Evolutionary conservation across 345 rosid genomes (phyloP).

Genomic region (Citrus sp.): DNA sequence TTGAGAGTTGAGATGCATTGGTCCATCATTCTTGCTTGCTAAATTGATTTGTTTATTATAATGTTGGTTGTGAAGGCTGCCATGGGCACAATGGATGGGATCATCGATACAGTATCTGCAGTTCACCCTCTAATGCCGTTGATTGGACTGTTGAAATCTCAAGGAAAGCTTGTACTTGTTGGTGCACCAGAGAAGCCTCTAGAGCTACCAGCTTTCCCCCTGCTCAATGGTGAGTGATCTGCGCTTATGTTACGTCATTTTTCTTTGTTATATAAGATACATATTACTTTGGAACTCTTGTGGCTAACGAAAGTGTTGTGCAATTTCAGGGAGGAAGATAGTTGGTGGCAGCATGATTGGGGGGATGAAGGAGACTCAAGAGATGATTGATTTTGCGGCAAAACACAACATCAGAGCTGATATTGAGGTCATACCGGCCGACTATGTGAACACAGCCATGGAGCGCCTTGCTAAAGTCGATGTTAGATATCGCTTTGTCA

Average conservation of each 20-base stretch:
- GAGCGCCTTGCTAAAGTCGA: slow-evolving; percentile 43
- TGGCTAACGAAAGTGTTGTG: neutral
- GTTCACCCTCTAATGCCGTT: slow-evolving; percentile 23
- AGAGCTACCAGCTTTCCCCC: slow-evolving; percentile 25
- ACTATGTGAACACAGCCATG: slow-evolving; percentile 50
- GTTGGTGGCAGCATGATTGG: slow-evolving; percentile 45
- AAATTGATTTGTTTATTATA: neutral
- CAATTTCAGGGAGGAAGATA: slow-evolving; percentile 41
- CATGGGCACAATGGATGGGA: slow-evolving; percentile 38
- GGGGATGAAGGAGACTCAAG: slow-evolving; percentile 52
- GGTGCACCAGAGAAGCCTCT: slow-evolving; percentile 34
- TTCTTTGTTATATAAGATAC: neutral
- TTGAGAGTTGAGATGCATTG: neutral
- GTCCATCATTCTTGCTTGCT: neutral
- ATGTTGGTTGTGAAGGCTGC: slow-evolving; percentile 23
- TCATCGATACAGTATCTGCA: slow-evolving; percentile 49
- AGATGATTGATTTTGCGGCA: slow-evolving; percentile 57
- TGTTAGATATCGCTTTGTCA: slow-evolving; percentile 57
- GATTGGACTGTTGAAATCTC: slow-evolving; percentile 24
- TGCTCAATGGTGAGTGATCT: slow-evolving; percentile 17
- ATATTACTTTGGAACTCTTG: neutral
- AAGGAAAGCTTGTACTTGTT: slow-evolving; percentile 33
- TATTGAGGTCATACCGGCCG: slow-evolving; percentile 44
- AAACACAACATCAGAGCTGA: slow-evolving; percentile 44
- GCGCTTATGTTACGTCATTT: neutral